Evolutionary conservation across 2,329 filamentous ascomycete genomes (phyloP), one percentile per base, ranked within the genome.

Genomic region (Lasiodiplodia sp.): DNA sequence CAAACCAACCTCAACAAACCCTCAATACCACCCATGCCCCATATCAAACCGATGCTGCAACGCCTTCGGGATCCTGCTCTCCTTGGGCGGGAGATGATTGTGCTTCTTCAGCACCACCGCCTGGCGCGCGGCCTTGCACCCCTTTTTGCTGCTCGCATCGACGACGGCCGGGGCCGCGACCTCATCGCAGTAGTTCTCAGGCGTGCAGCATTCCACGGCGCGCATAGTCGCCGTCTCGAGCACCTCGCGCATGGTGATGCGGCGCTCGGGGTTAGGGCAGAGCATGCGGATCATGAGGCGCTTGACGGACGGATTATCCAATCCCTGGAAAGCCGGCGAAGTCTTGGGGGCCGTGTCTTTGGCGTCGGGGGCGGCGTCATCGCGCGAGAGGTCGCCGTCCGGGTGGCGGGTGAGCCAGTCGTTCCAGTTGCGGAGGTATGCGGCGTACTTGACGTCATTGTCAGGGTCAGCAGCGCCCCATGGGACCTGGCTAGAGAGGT

Each of bases 201-300:
- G 80, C 73, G 92, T 90, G 77, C 93, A 96, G 80, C 93, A 96
- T 73, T 94, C 91, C 51, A 94, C 87, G 65, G 85, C 87, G 81
- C 88, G 91, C 74, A 96, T 82, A 86, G 89, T 93, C n/a, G 90
- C 84, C 73, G 92, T 88, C 70, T 86, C 88, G 66, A 93, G 81
- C 1, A 92, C 88, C 1, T 92, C 87, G 7, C 85, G 80, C 63
- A 96, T 92, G 34, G 85, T 87, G 72, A 91, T 88, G 52, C 94
- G 91, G 76, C 88, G 88, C 8, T 82, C 79, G 0, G 94, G 92
- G 72, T 94, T 83, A 0, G 93, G 93, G 77, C 97, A 90, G 38
- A 97, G 85, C 93, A 97, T 96, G 76, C 88, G 89, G 63, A 96
- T 82, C 12, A 97, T 80, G 4, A 96, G 82, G 12, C 90, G 88